A percentile compares a stretch with the other conserved stretches of the same genome.
Conservation (phyloP, 2,329 filamentous ascomycete genomes). For the Endothia cerciana region DNA sequence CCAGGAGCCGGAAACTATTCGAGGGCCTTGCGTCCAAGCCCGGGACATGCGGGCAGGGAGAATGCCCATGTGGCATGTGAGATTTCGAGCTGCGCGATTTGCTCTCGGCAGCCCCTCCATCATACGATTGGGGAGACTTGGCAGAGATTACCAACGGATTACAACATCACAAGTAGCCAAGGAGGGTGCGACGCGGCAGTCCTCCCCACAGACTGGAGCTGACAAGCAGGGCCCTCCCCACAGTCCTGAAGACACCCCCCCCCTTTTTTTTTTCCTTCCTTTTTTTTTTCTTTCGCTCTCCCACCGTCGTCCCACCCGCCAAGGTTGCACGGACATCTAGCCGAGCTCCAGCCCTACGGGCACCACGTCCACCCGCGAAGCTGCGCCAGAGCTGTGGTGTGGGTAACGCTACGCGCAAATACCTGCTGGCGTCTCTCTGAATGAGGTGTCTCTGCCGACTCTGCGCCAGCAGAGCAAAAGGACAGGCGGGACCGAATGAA, state of each 20-base stretch:
- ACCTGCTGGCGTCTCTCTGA: neutral
- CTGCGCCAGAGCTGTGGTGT: conserved; percentile 1
- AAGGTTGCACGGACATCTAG: conserved; percentile 6
- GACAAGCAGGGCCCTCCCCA: conserved; percentile 4
- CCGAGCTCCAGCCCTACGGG: conserved; percentile 17
- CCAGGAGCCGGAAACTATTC: neutral
- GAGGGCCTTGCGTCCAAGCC: neutral
- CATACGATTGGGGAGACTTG: neutral
- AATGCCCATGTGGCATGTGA: conserved; percentile 1
- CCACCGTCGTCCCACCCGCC: conserved; percentile 1
- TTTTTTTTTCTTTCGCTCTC: no score
- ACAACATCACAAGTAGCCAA: neutral
- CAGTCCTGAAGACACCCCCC: neutral
- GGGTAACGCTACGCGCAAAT: neutral
- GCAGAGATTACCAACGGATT: neutral
- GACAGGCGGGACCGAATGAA: neutral
- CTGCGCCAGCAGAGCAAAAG: neutral
- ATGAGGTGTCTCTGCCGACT: neutral
- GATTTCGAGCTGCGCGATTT: conserved; percentile 5
- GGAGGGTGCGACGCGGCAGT: neutral
- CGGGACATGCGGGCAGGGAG: neutral
- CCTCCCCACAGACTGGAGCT: neutral
- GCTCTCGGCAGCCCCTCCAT: neutral
- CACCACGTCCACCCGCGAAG: neutral
- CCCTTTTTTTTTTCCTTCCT: no score